Conservation (phyloP, 2,329 filamentous ascomycete genomes). For the Stagonosporopsis vannaccii region DNA sequence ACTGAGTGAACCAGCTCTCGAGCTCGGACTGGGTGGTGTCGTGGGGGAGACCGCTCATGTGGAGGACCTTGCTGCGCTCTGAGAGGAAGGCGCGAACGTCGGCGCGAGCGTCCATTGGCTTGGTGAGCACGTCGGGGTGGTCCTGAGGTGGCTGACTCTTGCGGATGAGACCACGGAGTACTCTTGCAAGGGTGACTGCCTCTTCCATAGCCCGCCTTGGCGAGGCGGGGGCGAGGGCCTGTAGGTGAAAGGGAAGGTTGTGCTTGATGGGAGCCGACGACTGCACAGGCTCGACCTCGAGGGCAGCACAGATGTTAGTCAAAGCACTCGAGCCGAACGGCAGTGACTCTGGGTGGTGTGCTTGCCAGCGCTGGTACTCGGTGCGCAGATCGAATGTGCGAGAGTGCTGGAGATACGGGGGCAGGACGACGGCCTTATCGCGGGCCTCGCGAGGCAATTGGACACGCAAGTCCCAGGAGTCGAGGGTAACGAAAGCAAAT, state of each 20-base stretch:
- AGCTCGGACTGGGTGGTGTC: constrained; percentile 98
- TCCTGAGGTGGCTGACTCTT: constrained; percentile 95
- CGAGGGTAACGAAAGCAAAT: constrained; percentile 97
- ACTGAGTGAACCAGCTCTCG: constrained; percentile 99
- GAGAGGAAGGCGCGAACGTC: constrained; percentile 96
- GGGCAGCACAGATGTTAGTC: constrained; percentile 95
- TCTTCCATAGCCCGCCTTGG: constrained; percentile 98
- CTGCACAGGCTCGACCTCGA: constrained; percentile 97
- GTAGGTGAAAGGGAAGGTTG: constrained; percentile 96
- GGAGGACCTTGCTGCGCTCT: constrained; percentile 96
- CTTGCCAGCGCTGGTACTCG: constrained; percentile 98
- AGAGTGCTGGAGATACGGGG: constrained; percentile 96
- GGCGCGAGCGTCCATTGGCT: constrained; percentile 94
- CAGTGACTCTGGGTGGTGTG: constrained; percentile 95
- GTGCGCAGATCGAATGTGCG: constrained; percentile 95
- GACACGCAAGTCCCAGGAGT: constrained; percentile 97
- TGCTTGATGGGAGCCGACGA: constrained; percentile 98
- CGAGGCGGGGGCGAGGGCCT: constrained; percentile 92
- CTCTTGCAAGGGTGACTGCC: constrained; percentile 89
- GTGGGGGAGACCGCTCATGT: constrained; percentile 96
- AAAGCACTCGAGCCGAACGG: constrained; percentile 96
- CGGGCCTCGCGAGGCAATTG: constrained; percentile 97
- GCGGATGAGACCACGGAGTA: constrained; percentile 88
- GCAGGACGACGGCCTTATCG: constrained; percentile 96
- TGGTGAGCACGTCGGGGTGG: constrained; percentile 91